phyloP scores from a whole-genome alignment of 257 asterid species.

The Gentiana dahurica region DNA sequence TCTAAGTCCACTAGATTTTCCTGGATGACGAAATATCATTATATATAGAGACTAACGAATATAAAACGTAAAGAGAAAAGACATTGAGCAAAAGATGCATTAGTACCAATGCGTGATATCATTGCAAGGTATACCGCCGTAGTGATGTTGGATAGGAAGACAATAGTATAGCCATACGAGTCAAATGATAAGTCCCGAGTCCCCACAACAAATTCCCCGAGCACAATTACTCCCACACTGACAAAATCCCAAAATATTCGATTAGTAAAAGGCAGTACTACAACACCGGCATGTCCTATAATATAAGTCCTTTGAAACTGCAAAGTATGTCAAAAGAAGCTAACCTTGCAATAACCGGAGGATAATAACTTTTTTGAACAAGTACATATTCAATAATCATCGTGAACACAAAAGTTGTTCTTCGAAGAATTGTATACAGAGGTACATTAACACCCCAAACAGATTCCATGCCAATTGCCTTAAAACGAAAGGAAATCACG shows the following conservation, averaged over 20 bases:
- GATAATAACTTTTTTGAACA: constrained; percentile 52
- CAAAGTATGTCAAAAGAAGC: not conserved
- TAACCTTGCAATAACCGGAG: constrained; percentile 63
- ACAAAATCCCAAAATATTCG: constrained; percentile 20
- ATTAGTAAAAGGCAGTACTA: constrained; percentile 16
- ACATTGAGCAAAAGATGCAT: constrained; percentile 13
- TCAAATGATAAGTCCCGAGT: constrained; percentile 83
- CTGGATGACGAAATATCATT: constrained; percentile 33
- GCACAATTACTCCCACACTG: constrained; percentile 42
- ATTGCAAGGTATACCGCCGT: constrained; percentile 85
- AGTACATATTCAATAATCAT: constrained; percentile 71
- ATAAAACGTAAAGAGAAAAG: constrained; percentile 10
- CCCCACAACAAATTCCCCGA: constrained; percentile 68
- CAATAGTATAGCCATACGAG: constrained; percentile 56
- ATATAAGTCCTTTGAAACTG: not conserved
- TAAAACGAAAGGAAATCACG: constrained; percentile 26
- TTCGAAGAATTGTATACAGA: constrained; percentile 88
- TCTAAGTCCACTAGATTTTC: constrained; percentile 86
- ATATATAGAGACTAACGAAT: constrained; percentile 4
- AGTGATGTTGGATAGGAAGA: constrained; percentile 65
- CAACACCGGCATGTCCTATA: not conserved
- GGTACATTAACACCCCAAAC: constrained; percentile 92
- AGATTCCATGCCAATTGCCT: constrained; percentile 88
- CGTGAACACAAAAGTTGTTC: constrained; percentile 84
- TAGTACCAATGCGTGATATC: constrained; percentile 79